Conservation (phyloP, 176 grass and related monocot species). For the Oryza officinalis region DNA sequence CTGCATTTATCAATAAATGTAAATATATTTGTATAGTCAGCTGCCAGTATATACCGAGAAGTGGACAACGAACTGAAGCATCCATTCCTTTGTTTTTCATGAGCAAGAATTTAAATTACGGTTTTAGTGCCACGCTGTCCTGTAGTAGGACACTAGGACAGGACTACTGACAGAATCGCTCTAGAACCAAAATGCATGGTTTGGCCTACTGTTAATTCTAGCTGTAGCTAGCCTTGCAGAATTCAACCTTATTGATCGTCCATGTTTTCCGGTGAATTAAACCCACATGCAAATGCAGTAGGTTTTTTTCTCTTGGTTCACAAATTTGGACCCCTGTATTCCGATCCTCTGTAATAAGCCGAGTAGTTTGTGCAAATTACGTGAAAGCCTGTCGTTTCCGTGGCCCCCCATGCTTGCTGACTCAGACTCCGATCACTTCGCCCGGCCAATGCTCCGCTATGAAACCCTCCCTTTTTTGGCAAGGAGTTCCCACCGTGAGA, state of each 20-base stretch:
- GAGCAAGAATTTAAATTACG: background rate
- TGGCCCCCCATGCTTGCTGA: constrained; percentile 33
- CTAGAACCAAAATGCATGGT: background rate
- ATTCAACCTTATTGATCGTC: background rate
- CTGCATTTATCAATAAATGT: background rate
- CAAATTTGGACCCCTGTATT: background rate
- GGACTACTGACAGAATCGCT: background rate
- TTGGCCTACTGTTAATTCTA: background rate
- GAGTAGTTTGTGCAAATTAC: background rate
- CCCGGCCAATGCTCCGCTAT: constrained; percentile 11
- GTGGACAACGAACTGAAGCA: background rate
- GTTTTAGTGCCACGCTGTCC: background rate
- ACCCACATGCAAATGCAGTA: background rate
- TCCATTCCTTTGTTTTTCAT: background rate
- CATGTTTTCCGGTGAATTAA: no score
- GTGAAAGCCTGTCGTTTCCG: constrained; percentile 1
- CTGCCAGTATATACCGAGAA: background rate
- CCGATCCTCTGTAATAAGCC: background rate
- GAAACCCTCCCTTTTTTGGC: background rate
- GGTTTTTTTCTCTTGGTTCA: background rate
- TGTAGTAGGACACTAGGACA: background rate
- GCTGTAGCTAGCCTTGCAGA: background rate
- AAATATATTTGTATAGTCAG: background rate
- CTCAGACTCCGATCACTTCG: constrained; percentile 19
- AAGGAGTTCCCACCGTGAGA: background rate